Evolutionary conservation across 164 flowering plant species (phyloP).

Genomic region (Liquidambar formosana): DNA sequence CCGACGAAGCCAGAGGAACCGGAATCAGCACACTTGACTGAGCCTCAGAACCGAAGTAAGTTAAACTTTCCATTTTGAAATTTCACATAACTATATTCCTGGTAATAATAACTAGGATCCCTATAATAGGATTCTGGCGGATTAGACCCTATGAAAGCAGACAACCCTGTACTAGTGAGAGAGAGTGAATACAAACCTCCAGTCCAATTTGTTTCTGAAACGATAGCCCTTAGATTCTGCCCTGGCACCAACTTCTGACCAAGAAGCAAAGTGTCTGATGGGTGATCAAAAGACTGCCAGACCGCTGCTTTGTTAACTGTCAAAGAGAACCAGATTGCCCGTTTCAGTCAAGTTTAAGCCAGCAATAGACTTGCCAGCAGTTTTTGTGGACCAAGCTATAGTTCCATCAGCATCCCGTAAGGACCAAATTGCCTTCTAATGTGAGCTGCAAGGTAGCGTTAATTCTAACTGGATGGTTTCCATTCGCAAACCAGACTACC

Average conservation of each 20-base stretch:
- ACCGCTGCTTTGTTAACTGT: not conserved
- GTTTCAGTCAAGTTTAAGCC: conserved; percentile 24
- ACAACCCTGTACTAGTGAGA: conserved; percentile 6
- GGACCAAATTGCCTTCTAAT: conserved; percentile 19
- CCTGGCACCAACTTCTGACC: conserved; percentile 23
- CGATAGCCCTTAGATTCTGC: conserved; percentile 16
- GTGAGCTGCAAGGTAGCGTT: conserved; percentile 27
- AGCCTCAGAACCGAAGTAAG: no score
- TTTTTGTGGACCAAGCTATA: conserved; percentile 26
- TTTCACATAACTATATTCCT: no score
- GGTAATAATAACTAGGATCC: no score
- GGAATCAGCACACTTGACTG: no score
- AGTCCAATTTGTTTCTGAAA: conserved; percentile 19
- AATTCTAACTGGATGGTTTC: conserved; percentile 9
- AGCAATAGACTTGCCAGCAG: conserved; percentile 16
- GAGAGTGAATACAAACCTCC: conserved; percentile 11
- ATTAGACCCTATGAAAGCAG: conserved; percentile 12
- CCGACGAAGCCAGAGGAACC: no score
- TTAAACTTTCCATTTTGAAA: no score
- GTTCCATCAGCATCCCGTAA: conserved; percentile 22
- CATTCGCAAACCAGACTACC: conserved; percentile 28
- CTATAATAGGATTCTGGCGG: conserved; percentile 5
- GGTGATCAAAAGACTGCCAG: conserved; percentile 38
- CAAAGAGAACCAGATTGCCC: conserved; percentile 24
- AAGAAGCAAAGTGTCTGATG: conserved; percentile 24